Evolutionary conservation across 176 grass and related monocot species (phyloP), one percentile per base, ranked within the genome.

Genomic region (Bothriochloa decipiens): DNA sequence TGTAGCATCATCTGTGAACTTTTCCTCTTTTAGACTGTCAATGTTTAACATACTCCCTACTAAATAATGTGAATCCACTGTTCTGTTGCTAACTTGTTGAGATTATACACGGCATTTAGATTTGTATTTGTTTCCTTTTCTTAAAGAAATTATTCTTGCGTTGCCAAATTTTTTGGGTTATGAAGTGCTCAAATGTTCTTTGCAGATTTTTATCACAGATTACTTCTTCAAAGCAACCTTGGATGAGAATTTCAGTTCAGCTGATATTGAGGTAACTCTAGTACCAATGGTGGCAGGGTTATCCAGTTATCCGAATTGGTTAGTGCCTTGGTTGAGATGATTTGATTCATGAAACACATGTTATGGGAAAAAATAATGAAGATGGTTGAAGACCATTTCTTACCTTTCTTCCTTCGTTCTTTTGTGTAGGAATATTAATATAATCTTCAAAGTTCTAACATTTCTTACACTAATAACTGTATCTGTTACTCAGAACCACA

Each of bases 171-270:
- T 70, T 65, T 39, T 52, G 61, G 25, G 33, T 77, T 83, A 80
- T 0, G 32, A 40, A 65, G 27, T 42, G 52, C 20, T 67, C 27
- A 75, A 39, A 47, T 70, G 74, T 83, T 41, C 3, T 87, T 70
- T 92, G 76, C 87, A 98, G 93, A 87, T 95, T 40, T 95, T 95
- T 85, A 94, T 95, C 73, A 95, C 96, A 52, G 96, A 98, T 87
- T 98, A 98, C 70, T 98, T 98, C 76, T 98, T 98, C 87, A 95
- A 82, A 88, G 81, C 93, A 88, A 93, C 85, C 26, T 83, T 98
- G 83, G 88, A 88, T 75, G 91, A 92, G 39, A 88, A 87, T 79
- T 94, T 95, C 70, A 13, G 20, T 68, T 68, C 80, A 84, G 96
- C 96, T 81, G 89, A 98, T 89, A 82, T 98, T 75, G 88, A 98